Base-by-base conservation (phyloP, 768 basidiomycete genomes). In the Collybia nuda region DNA sequence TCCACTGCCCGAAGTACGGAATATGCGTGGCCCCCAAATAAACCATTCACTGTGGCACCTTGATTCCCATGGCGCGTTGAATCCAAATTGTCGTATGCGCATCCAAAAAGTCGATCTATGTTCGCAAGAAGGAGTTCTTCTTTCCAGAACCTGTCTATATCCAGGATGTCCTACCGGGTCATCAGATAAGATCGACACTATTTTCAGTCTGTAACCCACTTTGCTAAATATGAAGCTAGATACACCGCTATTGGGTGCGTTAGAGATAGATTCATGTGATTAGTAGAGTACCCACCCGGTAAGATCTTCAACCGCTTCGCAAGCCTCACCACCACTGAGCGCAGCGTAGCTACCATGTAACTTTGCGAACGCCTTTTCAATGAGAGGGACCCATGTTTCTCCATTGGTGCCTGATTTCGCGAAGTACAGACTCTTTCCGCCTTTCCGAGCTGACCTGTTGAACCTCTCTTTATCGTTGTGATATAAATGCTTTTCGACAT, bases 351-450 rank as follows among this genome's bases (percentile, higher is more conserved):
- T 75, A 1, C 74, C 80, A 53, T 83, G 79, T 2, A 80, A 58
- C 55, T 83, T 83, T 0, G 80, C 81, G 47, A 76, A 83, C 3
- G 81, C 81, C 56, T 84, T 84, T 58, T 82, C 81, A 19, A 81
- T 67, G 1, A 83, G 60, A 1, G 81, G 75, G 0, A 81, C 77
- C 81, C 81, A 82, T 0, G 79, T 81, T 48, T 82, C 80, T 28
- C 75, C 74, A 8, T 75, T 68, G 4, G 71, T 69, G 3, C 67
- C 71, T 4, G 75, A 77, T 44, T 66, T 69, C 5, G 81, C 77
- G 62, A 81, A 83, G 50, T 75, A 75, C 24, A 83, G 63, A 2
- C 66, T 64, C 49, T 79, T 77, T 29, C 71, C 72, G 15, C 76
- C 75, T 51, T 72, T 76, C 2, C 78, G 63, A 9, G 79, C 78